Percentiles rank a stretch among this genome's conserved stretches.
Evolutionary conservation across 2,329 filamentous ascomycete genomes (phyloP).

Genomic region (Emergomyces africanus): DNA sequence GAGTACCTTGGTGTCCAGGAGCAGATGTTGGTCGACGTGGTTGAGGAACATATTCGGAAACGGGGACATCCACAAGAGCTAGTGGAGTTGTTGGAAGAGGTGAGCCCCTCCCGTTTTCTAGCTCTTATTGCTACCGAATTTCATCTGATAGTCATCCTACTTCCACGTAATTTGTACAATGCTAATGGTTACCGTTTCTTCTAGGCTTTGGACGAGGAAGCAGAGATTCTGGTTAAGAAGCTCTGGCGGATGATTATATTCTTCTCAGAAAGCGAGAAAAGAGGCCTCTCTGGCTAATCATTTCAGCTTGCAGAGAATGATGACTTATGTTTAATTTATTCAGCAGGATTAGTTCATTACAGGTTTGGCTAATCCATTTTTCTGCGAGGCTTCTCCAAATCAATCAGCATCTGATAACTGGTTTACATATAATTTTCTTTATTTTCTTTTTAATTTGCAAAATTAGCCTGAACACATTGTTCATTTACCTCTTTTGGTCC

Average conservation of each 20-base stretch:
- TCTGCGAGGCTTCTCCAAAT: background rate
- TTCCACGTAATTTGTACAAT: slow-evolving; percentile 1
- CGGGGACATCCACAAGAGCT: slow-evolving; percentile 64
- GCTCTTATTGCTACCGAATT: background rate
- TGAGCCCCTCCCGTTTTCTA: slow-evolving; percentile 32
- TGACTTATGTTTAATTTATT: background rate
- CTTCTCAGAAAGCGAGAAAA: slow-evolving; percentile 88
- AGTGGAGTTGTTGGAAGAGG: slow-evolving; percentile 72
- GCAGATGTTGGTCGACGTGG: slow-evolving; percentile 84
- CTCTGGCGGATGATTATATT: slow-evolving; percentile 98
- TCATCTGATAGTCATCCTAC: background rate
- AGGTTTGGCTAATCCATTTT: background rate
- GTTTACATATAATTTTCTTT: background rate
- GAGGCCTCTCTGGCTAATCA: slow-evolving; percentile 57
- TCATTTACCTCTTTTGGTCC: background rate
- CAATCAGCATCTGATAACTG: background rate
- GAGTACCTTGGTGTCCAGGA: slow-evolving; percentile 95
- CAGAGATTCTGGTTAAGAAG: slow-evolving; percentile 87
- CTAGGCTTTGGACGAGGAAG: slow-evolving; percentile 84
- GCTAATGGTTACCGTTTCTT: slow-evolving; percentile 21
- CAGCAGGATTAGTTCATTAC: background rate
- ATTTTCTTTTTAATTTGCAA: background rate
- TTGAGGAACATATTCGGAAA: slow-evolving; percentile 72
- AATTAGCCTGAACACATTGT: background rate
- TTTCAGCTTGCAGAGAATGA: background rate